Evolutionary conservation across 805 yeast species (phyloP), one percentile per base, ranked within the genome.

Genomic region (Geotrichum ghanense): DNA sequence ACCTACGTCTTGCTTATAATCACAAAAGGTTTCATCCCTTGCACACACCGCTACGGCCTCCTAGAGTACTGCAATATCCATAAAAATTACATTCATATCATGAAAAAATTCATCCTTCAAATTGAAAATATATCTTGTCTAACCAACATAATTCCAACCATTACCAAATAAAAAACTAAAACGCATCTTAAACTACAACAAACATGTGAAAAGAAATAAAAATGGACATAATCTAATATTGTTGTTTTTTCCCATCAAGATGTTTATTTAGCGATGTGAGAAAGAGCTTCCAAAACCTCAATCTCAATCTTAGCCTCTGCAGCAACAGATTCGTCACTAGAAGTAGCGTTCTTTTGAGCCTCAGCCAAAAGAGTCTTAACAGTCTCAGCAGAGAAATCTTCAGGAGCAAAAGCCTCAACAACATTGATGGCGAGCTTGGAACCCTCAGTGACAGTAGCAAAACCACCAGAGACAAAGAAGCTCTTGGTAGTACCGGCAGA

Each of bases 241-340:
- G n/a, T n/a, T n/a, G n/a, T n/a, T n/a, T n/a, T n/a, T 25, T 25
- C 14, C 9, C 31, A 25, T 43, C 46, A 47, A 39, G 24, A 26
- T 25, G 41, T 53, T 62, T 76, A 81, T 70, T 82, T 81, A 59
- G 85, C 87, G 66, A 82, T 79, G 58, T 81, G 77, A 67, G 84
- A 83, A 66, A 90, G 75, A 60, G 95, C 92, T 79, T 90, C 96
- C 66, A 92, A 79, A 48, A 92, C 95, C 73, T 92, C 97, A 64
- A 90, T 75, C 76, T 90, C 92, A 64, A 92, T 86, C 67, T 81
- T 79, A 61, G 97, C 97, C 73, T 85, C 95, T 55, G 95, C 94
- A 58, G 94, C 92, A 55, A 78, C 84, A 49, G 75, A 77, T 72
- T 85, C 96, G 52, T 67, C 97, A 44, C 90, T 69, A 51, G 95